These are phyloP conservation scores for Nakazawaea ishiwadae DNA, from an alignment of 805 yeast species.

Conservation along the genomic window DNA sequence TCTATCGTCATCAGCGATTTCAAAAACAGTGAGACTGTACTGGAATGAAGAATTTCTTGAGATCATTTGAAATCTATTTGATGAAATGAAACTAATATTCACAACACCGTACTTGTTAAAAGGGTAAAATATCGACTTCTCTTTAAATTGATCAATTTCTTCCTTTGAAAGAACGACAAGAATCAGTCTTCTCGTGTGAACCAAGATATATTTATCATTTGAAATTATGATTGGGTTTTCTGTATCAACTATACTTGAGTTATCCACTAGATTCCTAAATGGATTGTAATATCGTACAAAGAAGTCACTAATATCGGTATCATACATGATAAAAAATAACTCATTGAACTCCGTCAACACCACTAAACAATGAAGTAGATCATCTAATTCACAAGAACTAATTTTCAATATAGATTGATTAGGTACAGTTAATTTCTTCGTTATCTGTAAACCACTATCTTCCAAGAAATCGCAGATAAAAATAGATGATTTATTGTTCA, in stretches of 20 bases:
- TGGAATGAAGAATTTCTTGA: conserved; percentile 4
- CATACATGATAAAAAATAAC: neutral
- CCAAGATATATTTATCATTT: neutral
- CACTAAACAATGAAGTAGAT: neutral
- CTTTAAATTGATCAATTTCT: neutral
- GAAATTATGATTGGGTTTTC: neutral
- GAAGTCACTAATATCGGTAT: neutral
- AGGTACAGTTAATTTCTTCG: neutral
- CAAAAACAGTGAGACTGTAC: neutral
- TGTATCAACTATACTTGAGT: neutral
- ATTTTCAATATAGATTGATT: neutral
- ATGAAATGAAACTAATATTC: neutral
- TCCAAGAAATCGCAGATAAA: conserved; percentile 2
- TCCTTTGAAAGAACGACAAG: neutral
- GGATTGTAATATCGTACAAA: too few species aligned
- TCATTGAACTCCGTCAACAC: neutral
- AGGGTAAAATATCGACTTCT: neutral
- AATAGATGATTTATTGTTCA: neutral
- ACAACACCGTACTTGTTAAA: conserved; percentile 1
- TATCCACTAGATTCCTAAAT: too few species aligned
- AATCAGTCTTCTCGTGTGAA: neutral
- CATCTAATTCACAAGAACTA: neutral
- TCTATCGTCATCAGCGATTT: neutral
- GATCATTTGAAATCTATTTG: neutral
- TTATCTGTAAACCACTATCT: neutral